Evolutionary conservation across 2,329 filamentous ascomycete genomes (phyloP).

Genomic region (Bipolaris sorokiniana): DNA sequence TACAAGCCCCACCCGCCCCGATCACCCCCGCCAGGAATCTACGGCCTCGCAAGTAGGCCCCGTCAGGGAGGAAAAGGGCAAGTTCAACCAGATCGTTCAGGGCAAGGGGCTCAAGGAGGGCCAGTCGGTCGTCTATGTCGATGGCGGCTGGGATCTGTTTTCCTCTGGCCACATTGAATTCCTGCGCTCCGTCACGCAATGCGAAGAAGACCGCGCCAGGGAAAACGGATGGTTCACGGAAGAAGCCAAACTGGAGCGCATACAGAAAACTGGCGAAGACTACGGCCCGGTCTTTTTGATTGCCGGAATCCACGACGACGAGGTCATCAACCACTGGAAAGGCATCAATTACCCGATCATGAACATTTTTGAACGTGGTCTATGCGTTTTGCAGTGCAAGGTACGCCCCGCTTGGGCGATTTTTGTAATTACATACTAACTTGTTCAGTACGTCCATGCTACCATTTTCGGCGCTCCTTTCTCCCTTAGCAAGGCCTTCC

Average conservation of each 20-base stretch:
- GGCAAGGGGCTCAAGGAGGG: conserved; percentile 75
- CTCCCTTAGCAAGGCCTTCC: conserved; percentile 78
- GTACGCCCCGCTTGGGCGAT: conserved; percentile 56
- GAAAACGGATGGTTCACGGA: conserved; percentile 76
- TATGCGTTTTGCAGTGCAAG: conserved; percentile 94
- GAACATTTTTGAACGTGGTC: conserved; percentile 96
- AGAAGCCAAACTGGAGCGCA: conserved; percentile 66
- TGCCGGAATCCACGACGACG: conserved; percentile 91
- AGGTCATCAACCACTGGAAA: conserved; percentile 95
- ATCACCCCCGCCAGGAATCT: conserved; percentile 41
- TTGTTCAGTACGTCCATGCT: conserved; percentile 76
- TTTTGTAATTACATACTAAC: conserved; percentile 12
- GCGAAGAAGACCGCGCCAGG: conserved; percentile 72
- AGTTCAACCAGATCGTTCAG: conserved; percentile 70
- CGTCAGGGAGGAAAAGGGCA: conserved; percentile 64
- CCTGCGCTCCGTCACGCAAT: conserved; percentile 74
- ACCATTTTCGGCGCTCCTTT: conserved; percentile 92
- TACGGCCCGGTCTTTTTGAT: conserved; percentile 87
- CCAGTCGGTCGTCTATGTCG: conserved; percentile 90
- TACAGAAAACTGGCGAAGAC: conserved; percentile 69
- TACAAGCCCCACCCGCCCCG: conserved; percentile 23
- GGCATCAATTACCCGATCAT: conserved; percentile 99
- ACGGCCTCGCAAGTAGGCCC: conserved; percentile 45
- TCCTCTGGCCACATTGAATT: conserved; percentile 98
- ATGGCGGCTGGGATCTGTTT: conserved; percentile 96